phyloP scores from a whole-genome alignment of 768 basidiomycete species.

The Tricholoma furcatifolium region DNA sequence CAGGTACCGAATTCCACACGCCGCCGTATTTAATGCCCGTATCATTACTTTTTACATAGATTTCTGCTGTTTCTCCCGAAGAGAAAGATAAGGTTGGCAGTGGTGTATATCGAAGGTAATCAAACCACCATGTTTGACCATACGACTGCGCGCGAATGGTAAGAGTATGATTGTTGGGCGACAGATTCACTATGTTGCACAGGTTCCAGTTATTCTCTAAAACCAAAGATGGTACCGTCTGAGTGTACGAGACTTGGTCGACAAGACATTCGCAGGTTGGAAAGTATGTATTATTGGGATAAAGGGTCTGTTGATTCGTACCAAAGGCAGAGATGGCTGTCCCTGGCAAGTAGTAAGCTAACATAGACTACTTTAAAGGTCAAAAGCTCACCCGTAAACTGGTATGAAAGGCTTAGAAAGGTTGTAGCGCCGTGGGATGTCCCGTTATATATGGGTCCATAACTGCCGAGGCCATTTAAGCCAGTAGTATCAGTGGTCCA shows the following conservation, averaged over 20 bases:
- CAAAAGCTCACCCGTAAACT: background rate
- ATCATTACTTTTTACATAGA: slow-evolving; percentile 1
- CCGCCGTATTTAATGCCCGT: background rate
- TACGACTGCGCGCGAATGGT: background rate
- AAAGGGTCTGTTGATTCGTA: background rate
- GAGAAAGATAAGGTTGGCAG: background rate
- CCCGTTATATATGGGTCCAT: background rate
- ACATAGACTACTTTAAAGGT: background rate
- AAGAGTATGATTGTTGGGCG: background rate
- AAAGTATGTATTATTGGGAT: background rate
- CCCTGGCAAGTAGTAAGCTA: too few relatives aligned
- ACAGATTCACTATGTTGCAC: background rate
- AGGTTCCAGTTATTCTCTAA: slow-evolving; percentile 1
- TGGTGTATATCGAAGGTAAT: slow-evolving; percentile 2
- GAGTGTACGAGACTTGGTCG: background rate
- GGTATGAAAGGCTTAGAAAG: background rate
- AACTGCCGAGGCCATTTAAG: background rate
- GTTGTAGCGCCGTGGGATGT: background rate
- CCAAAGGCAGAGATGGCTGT: background rate
- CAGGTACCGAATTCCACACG: background rate
- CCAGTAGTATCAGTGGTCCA: background rate
- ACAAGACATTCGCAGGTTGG: background rate
- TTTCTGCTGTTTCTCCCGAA: background rate
- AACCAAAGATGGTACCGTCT: background rate
- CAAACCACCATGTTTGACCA: background rate